phyloP scores from a whole-genome alignment of 2,329 filamentous ascomycete species.

The Fusarium torulosum region DNA sequence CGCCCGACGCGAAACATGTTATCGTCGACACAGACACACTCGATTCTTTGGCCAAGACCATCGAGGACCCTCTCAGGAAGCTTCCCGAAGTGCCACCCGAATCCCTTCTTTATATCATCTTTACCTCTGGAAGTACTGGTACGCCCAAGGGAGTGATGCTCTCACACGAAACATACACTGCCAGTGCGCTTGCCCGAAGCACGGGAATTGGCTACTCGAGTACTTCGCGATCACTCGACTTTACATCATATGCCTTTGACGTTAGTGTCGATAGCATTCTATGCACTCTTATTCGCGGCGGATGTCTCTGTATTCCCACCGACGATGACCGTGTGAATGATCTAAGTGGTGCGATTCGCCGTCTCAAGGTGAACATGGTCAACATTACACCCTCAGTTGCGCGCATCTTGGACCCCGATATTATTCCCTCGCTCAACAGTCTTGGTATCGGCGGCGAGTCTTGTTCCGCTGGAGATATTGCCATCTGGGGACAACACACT shows the following conservation, averaged over 20 bases:
- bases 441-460: conserved; percentile 65
- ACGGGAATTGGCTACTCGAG: conserved; percentile 56
- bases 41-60: conserved; percentile 29
- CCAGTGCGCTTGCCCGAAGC: conserved; percentile 49
- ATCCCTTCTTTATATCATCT: conserved; percentile 68
- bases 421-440: conserved; percentile 61
- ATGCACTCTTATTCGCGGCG: conserved; percentile 63
- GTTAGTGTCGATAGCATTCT: conserved; percentile 67
- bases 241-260: conserved; percentile 66
- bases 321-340: conserved; percentile 66
- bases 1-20: conserved; percentile 36
- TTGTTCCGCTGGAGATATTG: conserved; percentile 64
- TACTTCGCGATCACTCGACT: conserved; percentile 60
- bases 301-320: conserved; percentile 66
- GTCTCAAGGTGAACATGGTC: conserved; percentile 61
- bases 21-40: conserved; percentile 33
- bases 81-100: conserved; percentile 58
- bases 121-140: conserved; percentile 74
- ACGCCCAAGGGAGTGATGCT: conserved; percentile 72
- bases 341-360: conserved; percentile 59
- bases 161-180: conserved; percentile 61
- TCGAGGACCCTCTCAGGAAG: conserved; percentile 26
- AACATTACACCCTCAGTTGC: conserved; percentile 65
- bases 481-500: conserved; percentile 60
- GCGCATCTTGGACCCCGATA: conserved; percentile 59